A percentile compares a stretch with the other conserved stretches of the same genome.
Conservation (phyloP, 257 asterid species). For the Jasminum sambac region DNA sequence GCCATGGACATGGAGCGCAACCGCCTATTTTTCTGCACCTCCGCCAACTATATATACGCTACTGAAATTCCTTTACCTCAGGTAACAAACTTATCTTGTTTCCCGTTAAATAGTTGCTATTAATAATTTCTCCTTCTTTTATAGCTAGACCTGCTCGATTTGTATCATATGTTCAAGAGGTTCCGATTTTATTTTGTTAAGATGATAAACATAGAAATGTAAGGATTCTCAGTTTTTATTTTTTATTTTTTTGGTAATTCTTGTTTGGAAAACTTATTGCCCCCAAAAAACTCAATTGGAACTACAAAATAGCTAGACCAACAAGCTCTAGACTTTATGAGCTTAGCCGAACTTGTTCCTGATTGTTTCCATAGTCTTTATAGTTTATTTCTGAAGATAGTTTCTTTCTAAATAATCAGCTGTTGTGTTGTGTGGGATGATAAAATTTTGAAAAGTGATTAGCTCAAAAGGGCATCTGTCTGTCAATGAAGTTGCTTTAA, state of each 20-base stretch:
- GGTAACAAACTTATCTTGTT: constrained; percentile 26
- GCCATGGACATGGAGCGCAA: constrained; percentile 79
- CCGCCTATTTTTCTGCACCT: constrained; percentile 78
- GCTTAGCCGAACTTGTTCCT: neutral
- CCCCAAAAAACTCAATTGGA: too few species aligned
- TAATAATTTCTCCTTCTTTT: neutral
- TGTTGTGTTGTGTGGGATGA: neutral
- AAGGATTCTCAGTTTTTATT: too few species aligned
- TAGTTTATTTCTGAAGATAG: neutral
- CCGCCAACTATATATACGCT: constrained; percentile 62
- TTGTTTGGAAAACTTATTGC: neutral
- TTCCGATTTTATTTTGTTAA: too few species aligned
- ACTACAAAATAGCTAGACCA: too few species aligned
- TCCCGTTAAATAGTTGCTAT: neutral
- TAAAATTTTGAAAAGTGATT: neutral
- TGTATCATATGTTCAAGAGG: too few species aligned
- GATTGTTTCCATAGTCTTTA: neutral
- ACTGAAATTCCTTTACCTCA: constrained; percentile 52
- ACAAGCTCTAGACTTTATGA: too few species aligned
- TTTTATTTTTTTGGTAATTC: neutral
- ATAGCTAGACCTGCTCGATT: too few species aligned
- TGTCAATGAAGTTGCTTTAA: neutral
- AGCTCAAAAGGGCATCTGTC: neutral
- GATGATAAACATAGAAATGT: too few species aligned
- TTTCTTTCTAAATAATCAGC: neutral